A percentile compares a stretch with the other conserved stretches of the same genome.
phyloP scores from a whole-genome alignment of 2,329 filamentous ascomycete species.

The Elsinoe batatas region DNA sequence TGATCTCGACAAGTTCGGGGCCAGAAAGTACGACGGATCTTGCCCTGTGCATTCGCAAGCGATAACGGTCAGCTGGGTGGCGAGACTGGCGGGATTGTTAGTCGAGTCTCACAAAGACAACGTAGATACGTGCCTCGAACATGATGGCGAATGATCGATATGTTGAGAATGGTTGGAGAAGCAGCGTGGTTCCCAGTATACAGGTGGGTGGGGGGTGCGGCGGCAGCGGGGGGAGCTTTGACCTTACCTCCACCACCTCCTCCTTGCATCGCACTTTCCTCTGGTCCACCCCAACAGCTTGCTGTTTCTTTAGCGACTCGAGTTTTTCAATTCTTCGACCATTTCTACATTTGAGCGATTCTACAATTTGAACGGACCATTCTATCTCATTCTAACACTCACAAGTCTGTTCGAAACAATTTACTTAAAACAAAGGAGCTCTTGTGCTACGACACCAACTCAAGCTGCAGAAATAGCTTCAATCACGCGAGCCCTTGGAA shows the following conservation, averaged over 20 bases:
- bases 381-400: not conserved
- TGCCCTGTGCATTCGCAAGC: constrained; percentile 71
- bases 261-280: too few relatives aligned
- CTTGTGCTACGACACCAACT: not conserved
- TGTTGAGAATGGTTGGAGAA: too few relatives aligned
- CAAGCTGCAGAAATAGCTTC: not conserved
- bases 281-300: too few relatives aligned
- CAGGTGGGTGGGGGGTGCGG: too few relatives aligned
- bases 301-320: not conserved
- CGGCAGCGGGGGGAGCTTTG: too few relatives aligned
- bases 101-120: too few relatives aligned
- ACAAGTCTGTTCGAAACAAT: not conserved
- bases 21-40: constrained; percentile 72
- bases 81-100: constrained; percentile 18
- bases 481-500: not conserved
- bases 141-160: too few relatives aligned
- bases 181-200: too few relatives aligned
- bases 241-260: too few relatives aligned
- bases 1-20: constrained; percentile 84
- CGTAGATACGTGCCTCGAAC: too few relatives aligned
- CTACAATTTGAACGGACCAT: not conserved
- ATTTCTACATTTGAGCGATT: not conserved
- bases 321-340: not conserved
- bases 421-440: constrained; percentile 17
- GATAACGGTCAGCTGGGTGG: constrained; percentile 64